These are phyloP conservation scores for Teunomyces barrocoloradensis DNA, from an alignment of 805 yeast species.

Conservation along the genomic window DNA sequence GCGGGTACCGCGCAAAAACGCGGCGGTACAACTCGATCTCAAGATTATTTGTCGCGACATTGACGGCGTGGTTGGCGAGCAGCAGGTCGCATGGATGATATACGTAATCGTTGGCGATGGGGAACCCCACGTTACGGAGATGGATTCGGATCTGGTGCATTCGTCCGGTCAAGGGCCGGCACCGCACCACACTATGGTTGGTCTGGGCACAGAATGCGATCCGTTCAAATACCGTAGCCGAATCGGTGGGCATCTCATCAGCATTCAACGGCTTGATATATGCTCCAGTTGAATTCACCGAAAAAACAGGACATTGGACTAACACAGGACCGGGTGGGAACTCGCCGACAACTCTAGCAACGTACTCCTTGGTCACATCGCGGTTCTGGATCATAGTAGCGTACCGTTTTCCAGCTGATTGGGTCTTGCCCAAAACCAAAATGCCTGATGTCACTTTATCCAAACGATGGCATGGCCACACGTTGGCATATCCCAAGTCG, in stretches of 20 bases:
- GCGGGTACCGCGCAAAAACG: slow-evolving; percentile 16
- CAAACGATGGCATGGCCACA: slow-evolving; percentile 48
- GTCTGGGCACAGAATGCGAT: slow-evolving; percentile 24
- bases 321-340: slow-evolving; percentile 32
- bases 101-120: slow-evolving; percentile 76
- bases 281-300: slow-evolving; percentile 32
- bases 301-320: slow-evolving; percentile 41
- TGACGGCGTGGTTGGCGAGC: slow-evolving; percentile 11
- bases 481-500: slow-evolving; percentile 21
- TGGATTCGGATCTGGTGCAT: slow-evolving; percentile 61
- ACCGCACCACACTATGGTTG: slow-evolving; percentile 44
- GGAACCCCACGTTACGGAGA: slow-evolving; percentile 49
- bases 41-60: slow-evolving; percentile 16
- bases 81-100: slow-evolving; percentile 21
- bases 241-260: slow-evolving; percentile 22
- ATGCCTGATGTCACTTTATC: slow-evolving; percentile 55
- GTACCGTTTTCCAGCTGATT: slow-evolving; percentile 27
- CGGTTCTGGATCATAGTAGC: slow-evolving; percentile 30
- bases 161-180: slow-evolving; percentile 51
- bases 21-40: slow-evolving; percentile 24
- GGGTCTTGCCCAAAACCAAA: slow-evolving; percentile 40
- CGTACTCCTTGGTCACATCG: slow-evolving; percentile 38
- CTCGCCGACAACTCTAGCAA: slow-evolving; percentile 43
- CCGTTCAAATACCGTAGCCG: slow-evolving; percentile 32
- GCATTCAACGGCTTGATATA: slow-evolving; percentile 27